Percentiles rank a stretch among this genome's conserved stretches.
Evolutionary conservation across 129 eudicot genomes (phyloP).

Genomic region (Escallonia rubra): DNA sequence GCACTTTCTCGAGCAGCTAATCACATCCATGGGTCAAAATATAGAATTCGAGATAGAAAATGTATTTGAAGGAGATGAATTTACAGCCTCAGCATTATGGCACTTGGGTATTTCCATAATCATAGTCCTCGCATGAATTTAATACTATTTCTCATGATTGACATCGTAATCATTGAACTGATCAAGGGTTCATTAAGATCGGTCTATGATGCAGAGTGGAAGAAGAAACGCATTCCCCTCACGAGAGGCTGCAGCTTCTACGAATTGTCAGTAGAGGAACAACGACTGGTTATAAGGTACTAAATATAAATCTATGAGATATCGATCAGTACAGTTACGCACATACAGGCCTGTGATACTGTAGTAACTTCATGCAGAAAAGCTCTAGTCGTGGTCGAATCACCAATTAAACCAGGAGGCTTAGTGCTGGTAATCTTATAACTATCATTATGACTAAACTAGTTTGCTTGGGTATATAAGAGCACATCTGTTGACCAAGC

Average conservation of each 20-base stretch:
- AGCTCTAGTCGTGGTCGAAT: slow-evolving; percentile 69
- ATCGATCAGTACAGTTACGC: not conserved
- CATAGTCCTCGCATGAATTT: not conserved
- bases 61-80: slow-evolving; percentile 49
- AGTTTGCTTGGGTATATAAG: not conserved
- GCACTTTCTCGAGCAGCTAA: slow-evolving; percentile 50
- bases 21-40: slow-evolving; percentile 52
- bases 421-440: slow-evolving; percentile 47
- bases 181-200: not conserved
- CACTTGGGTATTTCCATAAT: slow-evolving; percentile 51
- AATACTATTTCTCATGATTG: not conserved
- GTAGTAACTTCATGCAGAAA: slow-evolving; percentile 38
- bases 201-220: slow-evolving; percentile 55
- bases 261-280: slow-evolving; percentile 47
- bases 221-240: slow-evolving; percentile 71
- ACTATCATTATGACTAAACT: not conserved
- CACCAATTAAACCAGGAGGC: slow-evolving; percentile 81
- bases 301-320: not conserved
- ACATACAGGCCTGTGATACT: not conserved
- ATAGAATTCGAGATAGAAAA: slow-evolving; percentile 46
- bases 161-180: not conserved
- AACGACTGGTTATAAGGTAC: slow-evolving; percentile 54
- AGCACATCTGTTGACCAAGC: not conserved
- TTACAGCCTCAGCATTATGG: slow-evolving; percentile 61
- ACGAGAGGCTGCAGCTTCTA: slow-evolving; percentile 81